Conservation (phyloP, 2,329 filamentous ascomycete genomes). For the Fusarium tjaetaba region DNA sequence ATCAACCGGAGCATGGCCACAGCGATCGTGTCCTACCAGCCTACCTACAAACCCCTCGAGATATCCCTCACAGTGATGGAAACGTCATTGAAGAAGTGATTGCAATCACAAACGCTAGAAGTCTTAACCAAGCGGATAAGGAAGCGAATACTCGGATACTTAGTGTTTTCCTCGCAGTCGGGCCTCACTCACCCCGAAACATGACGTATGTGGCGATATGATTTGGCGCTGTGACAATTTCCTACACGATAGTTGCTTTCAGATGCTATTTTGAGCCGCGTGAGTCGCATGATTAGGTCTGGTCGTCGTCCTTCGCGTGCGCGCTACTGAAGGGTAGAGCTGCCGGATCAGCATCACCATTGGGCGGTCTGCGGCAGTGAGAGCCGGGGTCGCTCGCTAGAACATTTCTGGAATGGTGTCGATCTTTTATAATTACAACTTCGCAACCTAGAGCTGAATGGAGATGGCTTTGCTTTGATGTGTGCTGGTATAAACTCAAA, state of each 20-base stretch:
- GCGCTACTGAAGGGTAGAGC: neutral
- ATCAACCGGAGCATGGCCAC: neutral
- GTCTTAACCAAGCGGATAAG: neutral
- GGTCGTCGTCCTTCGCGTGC: neutral
- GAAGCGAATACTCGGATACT: neutral
- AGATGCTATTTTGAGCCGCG: neutral
- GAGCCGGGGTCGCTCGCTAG: neutral
- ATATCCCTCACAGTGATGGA: neutral
- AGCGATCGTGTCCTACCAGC: neutral
- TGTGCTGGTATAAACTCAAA: neutral
- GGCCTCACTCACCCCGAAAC: neutral
- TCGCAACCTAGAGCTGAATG: neutral
- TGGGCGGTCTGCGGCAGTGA: neutral
- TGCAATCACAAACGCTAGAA: accelerated
- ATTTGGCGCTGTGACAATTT: neutral
- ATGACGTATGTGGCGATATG: neutral
- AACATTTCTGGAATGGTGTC: neutral
- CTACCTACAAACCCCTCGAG: no score
- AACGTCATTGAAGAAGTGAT: neutral
- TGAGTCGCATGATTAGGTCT: neutral
- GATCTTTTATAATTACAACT: neutral
- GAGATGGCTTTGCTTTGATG: neutral
- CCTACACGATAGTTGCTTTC: neutral
- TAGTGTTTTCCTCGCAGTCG: neutral
- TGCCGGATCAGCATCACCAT: neutral